phyloP scores from a whole-genome alignment of 73 alveolate genomes.

The Paramecium biaurelia region DNA sequence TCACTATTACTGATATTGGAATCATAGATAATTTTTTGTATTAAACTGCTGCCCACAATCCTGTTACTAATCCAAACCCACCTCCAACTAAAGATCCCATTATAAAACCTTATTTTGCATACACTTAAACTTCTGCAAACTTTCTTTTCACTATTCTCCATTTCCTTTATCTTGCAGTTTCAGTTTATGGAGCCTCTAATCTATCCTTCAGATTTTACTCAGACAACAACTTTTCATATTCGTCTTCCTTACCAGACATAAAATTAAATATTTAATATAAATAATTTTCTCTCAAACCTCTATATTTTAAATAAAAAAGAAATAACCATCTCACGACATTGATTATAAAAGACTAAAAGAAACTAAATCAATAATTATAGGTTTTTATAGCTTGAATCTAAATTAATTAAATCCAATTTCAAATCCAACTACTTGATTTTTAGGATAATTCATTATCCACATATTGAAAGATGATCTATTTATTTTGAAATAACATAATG shows the following conservation, averaged over 20 bases:
- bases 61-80: conserved; percentile 50
- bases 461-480: no score
- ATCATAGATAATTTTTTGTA: conserved; percentile 22
- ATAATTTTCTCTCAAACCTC: not conserved
- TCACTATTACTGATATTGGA: conserved; percentile 47
- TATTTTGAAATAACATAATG: no score
- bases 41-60: conserved; percentile 53
- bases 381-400: no score
- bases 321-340: not conserved
- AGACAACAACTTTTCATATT: conserved; percentile 7
- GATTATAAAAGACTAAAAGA: no score
- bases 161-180: conserved; percentile 58
- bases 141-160: conserved; percentile 33
- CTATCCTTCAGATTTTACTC: conserved; percentile 22
- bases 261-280: not conserved
- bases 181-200: conserved; percentile 51
- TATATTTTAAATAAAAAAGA: not conserved
- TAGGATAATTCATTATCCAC: no score
- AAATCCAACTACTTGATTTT: no score
- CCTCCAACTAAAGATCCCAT: conserved; percentile 62
- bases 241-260: conserved; percentile 43
- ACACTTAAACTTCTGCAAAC: conserved; percentile 27
- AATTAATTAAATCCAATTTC: no score
- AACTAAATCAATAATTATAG: no score
- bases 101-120: conserved; percentile 53